phyloP scores from a whole-genome alignment of 2,329 filamentous ascomycete genomes.

The Colletotrichum tabaci region DNA sequence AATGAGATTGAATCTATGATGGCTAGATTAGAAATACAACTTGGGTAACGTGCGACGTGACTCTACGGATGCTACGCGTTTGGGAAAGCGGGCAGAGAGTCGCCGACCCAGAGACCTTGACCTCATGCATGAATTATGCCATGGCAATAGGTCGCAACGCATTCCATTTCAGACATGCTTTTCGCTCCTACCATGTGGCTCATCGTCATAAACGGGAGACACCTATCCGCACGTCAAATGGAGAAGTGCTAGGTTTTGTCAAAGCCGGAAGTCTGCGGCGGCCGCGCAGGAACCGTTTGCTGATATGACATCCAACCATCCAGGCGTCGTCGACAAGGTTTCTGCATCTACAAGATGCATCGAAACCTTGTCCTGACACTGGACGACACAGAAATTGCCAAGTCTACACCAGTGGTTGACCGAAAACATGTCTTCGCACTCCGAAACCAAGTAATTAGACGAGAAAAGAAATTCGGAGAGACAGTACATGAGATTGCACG shows the following conservation, averaged over 20 bases:
- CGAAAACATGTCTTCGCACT: too few relatives aligned
- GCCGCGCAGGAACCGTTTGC: neutral
- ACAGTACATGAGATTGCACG: too few relatives aligned
- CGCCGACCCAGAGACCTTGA: too few relatives aligned
- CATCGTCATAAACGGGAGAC: neutral
- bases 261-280: neutral
- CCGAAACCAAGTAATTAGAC: too few relatives aligned
- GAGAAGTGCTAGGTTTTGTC: slow-evolving; percentile 5
- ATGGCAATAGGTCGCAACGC: neutral
- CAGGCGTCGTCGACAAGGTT: too few relatives aligned
- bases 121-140: neutral
- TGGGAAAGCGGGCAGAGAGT: neutral
- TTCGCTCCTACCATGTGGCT: neutral
- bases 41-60: neutral
- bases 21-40: too few relatives aligned
- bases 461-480: too few relatives aligned
- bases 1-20: neutral
- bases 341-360: too few relatives aligned
- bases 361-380: too few relatives aligned
- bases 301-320: neutral
- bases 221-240: neutral
- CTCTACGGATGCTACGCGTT: neutral
- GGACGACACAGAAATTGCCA: too few relatives aligned
- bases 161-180: neutral
- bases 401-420: too few relatives aligned